Percentiles rank a stretch among this genome's conserved stretches.
Evolutionary conservation across 331 rosid species (phyloP).

Genomic region (Spiraea crenata): DNA sequence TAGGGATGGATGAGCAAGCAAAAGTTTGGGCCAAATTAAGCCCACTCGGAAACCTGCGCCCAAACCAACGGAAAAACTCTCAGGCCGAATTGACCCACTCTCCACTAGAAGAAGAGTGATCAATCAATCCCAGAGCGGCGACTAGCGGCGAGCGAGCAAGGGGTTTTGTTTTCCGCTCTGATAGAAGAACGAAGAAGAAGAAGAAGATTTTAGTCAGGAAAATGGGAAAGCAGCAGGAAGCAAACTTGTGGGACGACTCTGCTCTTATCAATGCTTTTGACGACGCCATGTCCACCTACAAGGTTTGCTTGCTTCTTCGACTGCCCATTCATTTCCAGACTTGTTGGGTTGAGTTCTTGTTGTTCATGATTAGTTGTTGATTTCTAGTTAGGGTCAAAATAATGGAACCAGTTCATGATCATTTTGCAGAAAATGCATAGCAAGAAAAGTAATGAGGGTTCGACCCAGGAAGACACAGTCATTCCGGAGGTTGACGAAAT

Average conservation of each 20-base stretch:
- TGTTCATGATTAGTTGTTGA: no score
- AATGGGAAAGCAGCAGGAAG: constrained; percentile 59
- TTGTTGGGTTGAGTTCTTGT: background rate
- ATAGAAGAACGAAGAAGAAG: background rate
- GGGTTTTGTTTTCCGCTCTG: no score
- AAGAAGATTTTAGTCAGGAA: background rate
- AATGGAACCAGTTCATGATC: background rate
- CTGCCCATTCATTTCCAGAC: background rate
- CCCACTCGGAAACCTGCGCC: no score
- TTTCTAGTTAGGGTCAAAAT: no score
- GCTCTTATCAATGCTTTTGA: constrained; percentile 76
- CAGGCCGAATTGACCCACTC: no score
- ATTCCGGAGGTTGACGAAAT: constrained; percentile 22
- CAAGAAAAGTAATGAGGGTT: constrained; percentile 18
- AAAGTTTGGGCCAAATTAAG: no score
- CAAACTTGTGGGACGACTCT: constrained; percentile 84
- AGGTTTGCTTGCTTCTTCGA: constrained; percentile 25
- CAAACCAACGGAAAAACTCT: no score
- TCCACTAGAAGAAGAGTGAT: no score
- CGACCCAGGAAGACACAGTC: constrained; percentile 26
- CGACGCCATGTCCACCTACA: constrained; percentile 61
- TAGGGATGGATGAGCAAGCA: no score
- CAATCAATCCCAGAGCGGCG: no score
- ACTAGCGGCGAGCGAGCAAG: no score
- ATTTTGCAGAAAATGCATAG: constrained; percentile 56